Conservation (phyloP, 257 asterid genomes). For the Ballota nigra region DNA sequence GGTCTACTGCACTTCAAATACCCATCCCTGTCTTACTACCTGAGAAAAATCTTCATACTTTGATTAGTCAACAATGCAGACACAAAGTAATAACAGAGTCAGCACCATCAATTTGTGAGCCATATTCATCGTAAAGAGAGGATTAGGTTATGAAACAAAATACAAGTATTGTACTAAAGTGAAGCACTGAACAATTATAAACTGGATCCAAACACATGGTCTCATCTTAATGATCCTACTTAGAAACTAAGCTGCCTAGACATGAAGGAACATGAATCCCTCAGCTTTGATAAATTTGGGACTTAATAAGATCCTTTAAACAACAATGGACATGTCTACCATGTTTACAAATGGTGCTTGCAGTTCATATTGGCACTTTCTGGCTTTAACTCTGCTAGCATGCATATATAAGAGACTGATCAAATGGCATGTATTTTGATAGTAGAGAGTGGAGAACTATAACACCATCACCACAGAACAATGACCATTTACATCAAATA, state of each 20-base stretch:
- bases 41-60: not conserved
- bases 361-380: not conserved
- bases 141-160: not conserved
- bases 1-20: not conserved
- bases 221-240: not conserved
- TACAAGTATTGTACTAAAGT: not conserved
- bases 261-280: not conserved
- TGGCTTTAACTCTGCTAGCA: slow-evolving; percentile 1
- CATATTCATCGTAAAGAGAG: slow-evolving; percentile 5
- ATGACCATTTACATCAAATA: not conserved
- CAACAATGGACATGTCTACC: not conserved
- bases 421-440: not conserved
- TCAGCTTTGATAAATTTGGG: not conserved
- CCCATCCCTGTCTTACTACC: not conserved
- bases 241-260: not conserved
- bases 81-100: not conserved
- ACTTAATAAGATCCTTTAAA: not conserved
- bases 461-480: not conserved
- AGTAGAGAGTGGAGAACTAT: not conserved
- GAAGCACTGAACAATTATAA: not conserved
- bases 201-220: not conserved
- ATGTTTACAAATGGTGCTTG: not conserved
- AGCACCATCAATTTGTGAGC: not conserved
- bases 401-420: not conserved
- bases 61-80: not conserved